Base-by-base conservation (phyloP, 768 basidiomycete species). In the Brasilioporus rufonigricans region DNA sequence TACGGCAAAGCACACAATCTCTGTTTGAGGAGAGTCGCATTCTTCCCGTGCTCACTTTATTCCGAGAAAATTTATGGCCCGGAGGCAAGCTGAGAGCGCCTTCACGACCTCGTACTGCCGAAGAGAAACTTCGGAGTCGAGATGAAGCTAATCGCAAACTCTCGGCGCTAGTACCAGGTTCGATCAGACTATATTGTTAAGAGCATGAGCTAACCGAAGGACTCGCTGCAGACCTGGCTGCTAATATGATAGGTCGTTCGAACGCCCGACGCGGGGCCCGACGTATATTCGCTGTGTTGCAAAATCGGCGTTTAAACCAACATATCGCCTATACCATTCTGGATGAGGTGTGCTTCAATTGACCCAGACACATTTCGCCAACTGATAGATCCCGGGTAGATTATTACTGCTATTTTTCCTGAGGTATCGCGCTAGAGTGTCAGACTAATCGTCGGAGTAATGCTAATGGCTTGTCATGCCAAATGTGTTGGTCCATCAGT, bases 201-300 rank as follows among this genome's bases (percentile, higher is more conserved):
- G 26, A 18, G 33, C 13, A 13, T 36, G 36, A 18, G 50, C 47
- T 55, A 13, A 36, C 38, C 21, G 23, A 57, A 47, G 41, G 47
- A 23, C 50, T 33, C 23, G 16, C 33, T 45, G 10, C 61, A 97
- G 96, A 98, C 65, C 73, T 98, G 49, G 94, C 92, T 31, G 93
- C 96, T 8, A 98, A 97, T 63, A 93, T 98, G 89, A 98, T 98
- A 61, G 97, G 97, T n/a, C 82, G 94, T 29, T 87, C 91, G 4
- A 98, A 99, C 66, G 94, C 96, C 18, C 84, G 94, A 13, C 81
- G 94, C 40, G 97, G 95, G 16, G 94, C 96, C 10, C 80, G 93
- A 38, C 80, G 93, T 46, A 90, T 97, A 56, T 98, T 98, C 68
- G 87, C 93, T 5, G 93, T 96, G 2, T 68, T 98, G 40, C 97